Conservation (phyloP, 805 yeast genomes). For the Saturnispora halmiae region DNA sequence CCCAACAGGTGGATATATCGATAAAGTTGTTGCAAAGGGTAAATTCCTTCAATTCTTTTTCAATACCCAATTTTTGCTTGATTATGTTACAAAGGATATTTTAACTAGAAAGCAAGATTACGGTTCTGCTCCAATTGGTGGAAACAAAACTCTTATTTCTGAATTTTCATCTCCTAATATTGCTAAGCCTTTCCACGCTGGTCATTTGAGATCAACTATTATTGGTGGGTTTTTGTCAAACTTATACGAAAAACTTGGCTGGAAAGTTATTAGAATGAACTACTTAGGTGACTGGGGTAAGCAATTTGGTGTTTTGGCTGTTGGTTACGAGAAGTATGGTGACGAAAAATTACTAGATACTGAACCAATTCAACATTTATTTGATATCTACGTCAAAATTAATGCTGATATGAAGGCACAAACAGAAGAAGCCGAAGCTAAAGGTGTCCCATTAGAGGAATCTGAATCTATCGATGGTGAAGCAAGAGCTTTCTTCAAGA, state of each 20-base stretch:
- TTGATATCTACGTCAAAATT: slow-evolving; percentile 83
- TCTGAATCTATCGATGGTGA: slow-evolving; percentile 55
- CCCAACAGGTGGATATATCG: slow-evolving; percentile 61
- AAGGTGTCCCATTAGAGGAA: slow-evolving; percentile 41
- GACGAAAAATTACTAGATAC: slow-evolving; percentile 54
- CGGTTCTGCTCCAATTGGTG: slow-evolving; percentile 71
- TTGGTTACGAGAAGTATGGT: slow-evolving; percentile 86
- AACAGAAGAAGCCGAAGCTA: slow-evolving; percentile 42
- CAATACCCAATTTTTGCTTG: slow-evolving; percentile 54
- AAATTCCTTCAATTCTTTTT: slow-evolving; percentile 87
- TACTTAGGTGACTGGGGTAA: slow-evolving; percentile 99
- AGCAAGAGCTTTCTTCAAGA: slow-evolving; percentile 81
- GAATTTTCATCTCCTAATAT: slow-evolving; percentile 98
- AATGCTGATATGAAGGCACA: slow-evolving; percentile 68
- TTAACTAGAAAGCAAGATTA: slow-evolving; percentile 51
- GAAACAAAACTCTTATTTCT: slow-evolving; percentile 59
- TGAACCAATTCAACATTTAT: slow-evolving; percentile 91
- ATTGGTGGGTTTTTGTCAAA: slow-evolving; percentile 94
- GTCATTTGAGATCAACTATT: slow-evolving; percentile 94
- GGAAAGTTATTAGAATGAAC: slow-evolving; percentile 87
- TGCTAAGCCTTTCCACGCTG: slow-evolving; percentile 99
- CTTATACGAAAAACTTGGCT: slow-evolving; percentile 82
- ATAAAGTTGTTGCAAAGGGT: slow-evolving; percentile 73
- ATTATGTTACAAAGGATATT: slow-evolving; percentile 61
- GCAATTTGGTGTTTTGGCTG: slow-evolving; percentile 93